These are phyloP conservation scores for Magnolia officinalis DNA, from an alignment of 164 flowering plant genomes.

Conservation along the genomic window DNA sequence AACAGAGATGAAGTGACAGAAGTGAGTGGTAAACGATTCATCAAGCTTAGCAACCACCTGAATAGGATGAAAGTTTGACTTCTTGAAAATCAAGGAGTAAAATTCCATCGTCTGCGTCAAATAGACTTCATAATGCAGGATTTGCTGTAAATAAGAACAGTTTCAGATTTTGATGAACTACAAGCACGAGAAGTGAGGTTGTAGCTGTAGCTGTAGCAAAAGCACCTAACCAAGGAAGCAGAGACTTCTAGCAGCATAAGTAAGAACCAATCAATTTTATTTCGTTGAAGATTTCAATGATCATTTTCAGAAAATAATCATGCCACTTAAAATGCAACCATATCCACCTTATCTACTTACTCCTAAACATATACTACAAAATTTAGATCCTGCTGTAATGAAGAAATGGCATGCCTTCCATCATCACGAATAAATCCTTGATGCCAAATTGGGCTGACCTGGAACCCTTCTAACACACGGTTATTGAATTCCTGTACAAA, in stretches of 20 bases:
- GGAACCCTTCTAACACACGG: slow-evolving; percentile 81
- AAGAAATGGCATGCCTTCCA: slow-evolving; percentile 57
- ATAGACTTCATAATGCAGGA: background rate
- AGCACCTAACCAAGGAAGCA: background rate
- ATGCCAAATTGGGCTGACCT: slow-evolving; percentile 91
- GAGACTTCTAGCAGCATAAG: background rate
- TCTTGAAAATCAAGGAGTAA: background rate
- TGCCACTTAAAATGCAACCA: background rate
- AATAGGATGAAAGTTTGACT: background rate
- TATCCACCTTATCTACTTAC: slow-evolving; percentile 7
- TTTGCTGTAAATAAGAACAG: background rate
- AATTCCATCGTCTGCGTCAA: background rate
- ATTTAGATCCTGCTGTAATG: background rate
- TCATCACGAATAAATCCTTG: slow-evolving; percentile 89
- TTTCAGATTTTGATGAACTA: background rate
- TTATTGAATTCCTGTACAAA: slow-evolving; percentile 58
- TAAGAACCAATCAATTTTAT: background rate
- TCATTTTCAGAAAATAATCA: background rate
- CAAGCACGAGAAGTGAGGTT: background rate
- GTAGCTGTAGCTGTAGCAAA: background rate
- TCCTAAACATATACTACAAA: slow-evolving; percentile 1
- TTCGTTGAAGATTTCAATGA: background rate
- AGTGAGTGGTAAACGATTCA: background rate
- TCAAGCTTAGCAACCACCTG: background rate
- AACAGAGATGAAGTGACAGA: background rate